Conservation (phyloP, 768 basidiomycete species). For the Boletus vermiculosoides region DNA sequence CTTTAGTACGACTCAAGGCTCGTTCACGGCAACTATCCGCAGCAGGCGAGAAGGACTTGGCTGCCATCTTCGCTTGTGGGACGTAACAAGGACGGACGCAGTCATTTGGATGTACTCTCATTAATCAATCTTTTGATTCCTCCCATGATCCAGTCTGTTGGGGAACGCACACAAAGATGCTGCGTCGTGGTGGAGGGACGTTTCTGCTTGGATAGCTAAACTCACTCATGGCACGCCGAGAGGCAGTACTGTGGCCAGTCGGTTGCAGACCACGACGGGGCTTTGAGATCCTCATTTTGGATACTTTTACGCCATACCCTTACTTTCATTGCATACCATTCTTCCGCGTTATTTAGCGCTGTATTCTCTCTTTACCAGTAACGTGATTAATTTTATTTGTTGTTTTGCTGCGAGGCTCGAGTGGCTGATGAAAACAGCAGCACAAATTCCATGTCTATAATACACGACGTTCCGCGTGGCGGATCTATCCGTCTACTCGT, state of each 20-base stretch:
- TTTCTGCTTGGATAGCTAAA: conserved; percentile 9
- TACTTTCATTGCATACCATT: conserved; percentile 21
- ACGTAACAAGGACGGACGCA: conserved; percentile 16
- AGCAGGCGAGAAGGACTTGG: conserved; percentile 84
- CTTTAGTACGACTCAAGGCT: conserved; percentile 85
- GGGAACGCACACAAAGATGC: conserved; percentile 2
- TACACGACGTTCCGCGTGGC: conserved; percentile 15
- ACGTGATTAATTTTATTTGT: conserved; percentile 1
- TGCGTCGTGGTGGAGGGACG: conserved; percentile 6
- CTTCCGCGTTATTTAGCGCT: conserved; percentile 1
- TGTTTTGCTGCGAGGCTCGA: background rate
- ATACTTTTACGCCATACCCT: conserved; percentile 28
- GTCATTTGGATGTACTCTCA: background rate
- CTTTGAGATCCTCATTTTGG: conserved; percentile 2
- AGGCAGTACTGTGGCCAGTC: conserved; percentile 6
- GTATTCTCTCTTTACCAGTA: conserved; percentile 6
- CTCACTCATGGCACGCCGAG: conserved; percentile 32
- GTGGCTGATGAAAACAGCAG: background rate
- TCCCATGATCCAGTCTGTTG: conserved; percentile 4
- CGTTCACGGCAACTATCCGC: conserved; percentile 82
- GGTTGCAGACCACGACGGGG: conserved; percentile 5
- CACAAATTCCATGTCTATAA: conserved; percentile 8
- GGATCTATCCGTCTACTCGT: conserved; percentile 53
- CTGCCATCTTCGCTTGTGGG: conserved; percentile 53
- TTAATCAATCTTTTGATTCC: background rate